Base-by-base conservation (phyloP, 1,139 yeast genomes). In the Debaryomycetaceae sp. region DNA sequence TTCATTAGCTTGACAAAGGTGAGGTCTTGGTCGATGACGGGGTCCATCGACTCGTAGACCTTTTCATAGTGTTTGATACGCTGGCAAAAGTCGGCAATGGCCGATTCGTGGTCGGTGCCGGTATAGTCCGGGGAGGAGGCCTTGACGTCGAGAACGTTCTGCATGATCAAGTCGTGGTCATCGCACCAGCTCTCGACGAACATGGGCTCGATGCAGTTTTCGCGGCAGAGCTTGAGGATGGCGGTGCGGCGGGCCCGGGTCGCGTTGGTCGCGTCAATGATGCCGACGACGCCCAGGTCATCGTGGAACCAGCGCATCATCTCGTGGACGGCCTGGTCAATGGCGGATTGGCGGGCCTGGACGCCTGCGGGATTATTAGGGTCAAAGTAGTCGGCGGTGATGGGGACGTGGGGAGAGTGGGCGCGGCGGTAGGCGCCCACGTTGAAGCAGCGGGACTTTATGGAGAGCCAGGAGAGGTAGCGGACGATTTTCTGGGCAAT, bases 121-220 rank as follows among this genome's bases (percentile, higher is more conserved):
- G 58, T 56, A 50, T 86, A 86, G 53, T 87, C 96, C 0, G 96
- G 95, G 3, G 92, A 78, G 3, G 87, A 73, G 2, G 87, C 75
- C 50, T 83, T 81, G 32, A 87, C 93, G 51, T 87, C 96, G 42
- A 73, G 53, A 27, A 87, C 78, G 49, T 87, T 87, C 43, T 79
- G 80, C 55, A 69, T 63, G 25, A 90, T 75, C 39, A 86, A 65
- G 15, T 77, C 80, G 38, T 77, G 68, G 53, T 86, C 93, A 45
- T 85, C 79, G 53, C 96, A 86, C 71, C 79, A 81, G 45, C 93
- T 79, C 51, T 90, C 98, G 37, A 90, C 70, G 49, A 87, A 90
- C 68, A 90, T 76, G 2, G 96, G 94, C 47, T 83, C 90, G 34
- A 90, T 78, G 28, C 65, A 65, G 43, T 80, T 71, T 38, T 68